These are phyloP conservation scores for Fusarium mundagurra DNA, from an alignment of 2,329 filamentous ascomycete species.

Conservation along the genomic window DNA sequence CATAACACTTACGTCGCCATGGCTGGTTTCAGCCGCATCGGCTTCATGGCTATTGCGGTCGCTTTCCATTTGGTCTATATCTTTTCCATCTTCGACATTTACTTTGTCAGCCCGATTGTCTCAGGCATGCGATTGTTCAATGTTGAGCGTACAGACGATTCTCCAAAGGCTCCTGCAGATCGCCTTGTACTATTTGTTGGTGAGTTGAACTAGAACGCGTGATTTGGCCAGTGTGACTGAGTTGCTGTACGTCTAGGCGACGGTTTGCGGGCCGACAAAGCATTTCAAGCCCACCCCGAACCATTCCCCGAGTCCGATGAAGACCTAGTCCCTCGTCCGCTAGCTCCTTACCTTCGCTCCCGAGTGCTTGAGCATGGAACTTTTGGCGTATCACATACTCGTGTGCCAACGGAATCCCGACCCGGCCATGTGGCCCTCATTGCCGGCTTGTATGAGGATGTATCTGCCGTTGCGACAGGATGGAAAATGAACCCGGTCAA, in stretches of 20 bases:
- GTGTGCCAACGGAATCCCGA: conserved; percentile 94
- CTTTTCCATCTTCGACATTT: conserved; percentile 96
- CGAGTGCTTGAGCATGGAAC: conserved; percentile 89
- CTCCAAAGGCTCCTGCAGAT: conserved; percentile 80
- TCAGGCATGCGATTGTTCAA: conserved; percentile 89
- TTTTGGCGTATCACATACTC: conserved; percentile 96
- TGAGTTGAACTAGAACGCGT: conserved; percentile 49
- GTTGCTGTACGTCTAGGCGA: conserved; percentile 66
- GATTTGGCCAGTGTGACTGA: conserved; percentile 10
- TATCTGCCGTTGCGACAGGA: conserved; percentile 94
- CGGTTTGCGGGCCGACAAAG: conserved; percentile 95
- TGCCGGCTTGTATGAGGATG: conserved; percentile 96
- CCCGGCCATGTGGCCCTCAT: conserved; percentile 97
- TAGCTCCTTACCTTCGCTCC: conserved; percentile 92
- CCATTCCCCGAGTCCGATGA: conserved; percentile 76
- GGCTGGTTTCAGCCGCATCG: conserved; percentile 71
- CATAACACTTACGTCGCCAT: conserved; percentile 49
- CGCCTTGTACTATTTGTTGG: conserved; percentile 94
- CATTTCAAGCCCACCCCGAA: conserved; percentile 92
- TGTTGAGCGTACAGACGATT: conserved; percentile 66
- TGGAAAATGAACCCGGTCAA: conserved; percentile 99
- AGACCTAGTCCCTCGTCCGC: conserved; percentile 76
- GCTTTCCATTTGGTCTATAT: conserved; percentile 95
- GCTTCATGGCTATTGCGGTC: conserved; percentile 88
- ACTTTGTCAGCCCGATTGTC: conserved; percentile 97